These are phyloP conservation scores for Kluyveromyces wickerhamii DNA, from an alignment of 805 yeast species.

Conservation along the genomic window DNA sequence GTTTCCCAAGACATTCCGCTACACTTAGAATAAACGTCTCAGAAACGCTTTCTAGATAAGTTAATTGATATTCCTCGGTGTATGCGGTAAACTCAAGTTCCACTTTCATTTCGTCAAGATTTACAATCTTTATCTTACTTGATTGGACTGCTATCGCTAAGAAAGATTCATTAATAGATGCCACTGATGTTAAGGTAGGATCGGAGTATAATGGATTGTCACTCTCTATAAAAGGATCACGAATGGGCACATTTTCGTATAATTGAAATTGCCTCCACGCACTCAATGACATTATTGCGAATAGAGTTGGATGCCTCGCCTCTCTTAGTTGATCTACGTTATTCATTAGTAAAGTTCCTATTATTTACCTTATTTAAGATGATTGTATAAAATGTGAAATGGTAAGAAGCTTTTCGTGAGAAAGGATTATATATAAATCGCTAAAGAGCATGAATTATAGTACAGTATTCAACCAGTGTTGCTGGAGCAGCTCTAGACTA, in stretches of 20 bases:
- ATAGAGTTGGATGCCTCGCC: no score
- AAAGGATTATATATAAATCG: no score
- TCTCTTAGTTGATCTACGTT: no score
- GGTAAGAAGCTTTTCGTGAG: no score
- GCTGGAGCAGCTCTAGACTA: conserved; percentile 60
- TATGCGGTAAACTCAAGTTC: conserved; percentile 52
- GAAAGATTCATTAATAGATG: conserved; percentile 42
- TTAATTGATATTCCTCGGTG: conserved; percentile 55
- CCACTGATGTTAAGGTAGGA: conserved; percentile 56
- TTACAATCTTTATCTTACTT: conserved; percentile 49
- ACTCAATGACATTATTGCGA: conserved; percentile 15
- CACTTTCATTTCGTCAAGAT: conserved; percentile 37
- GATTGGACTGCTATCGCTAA: conserved; percentile 54
- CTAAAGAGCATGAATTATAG: no score
- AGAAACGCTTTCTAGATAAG: conserved; percentile 43
- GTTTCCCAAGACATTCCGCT: conserved; percentile 67
- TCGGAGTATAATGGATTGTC: conserved; percentile 70
- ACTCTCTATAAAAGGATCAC: conserved; percentile 69
- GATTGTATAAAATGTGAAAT: no score
- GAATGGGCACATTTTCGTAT: conserved; percentile 73
- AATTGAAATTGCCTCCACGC: conserved; percentile 80
- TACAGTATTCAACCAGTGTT: conserved; percentile 31
- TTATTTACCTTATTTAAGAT: no score
- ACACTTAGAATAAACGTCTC: conserved; percentile 55
- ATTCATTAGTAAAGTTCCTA: no score